Base-by-base conservation (phyloP, 2,329 filamentous ascomycete genomes). In the Onygena corvina region DNA sequence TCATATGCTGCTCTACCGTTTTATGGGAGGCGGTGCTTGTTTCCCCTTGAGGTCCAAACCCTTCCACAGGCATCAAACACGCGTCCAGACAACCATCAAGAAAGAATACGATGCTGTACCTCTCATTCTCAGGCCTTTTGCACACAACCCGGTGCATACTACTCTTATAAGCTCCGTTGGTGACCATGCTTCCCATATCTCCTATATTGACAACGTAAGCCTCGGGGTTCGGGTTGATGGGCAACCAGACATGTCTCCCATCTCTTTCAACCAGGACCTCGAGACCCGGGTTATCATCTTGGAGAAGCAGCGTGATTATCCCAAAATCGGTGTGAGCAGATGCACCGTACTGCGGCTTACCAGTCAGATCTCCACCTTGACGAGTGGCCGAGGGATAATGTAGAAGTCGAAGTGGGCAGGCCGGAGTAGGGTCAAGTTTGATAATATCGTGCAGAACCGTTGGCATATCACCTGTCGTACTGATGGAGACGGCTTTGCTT, bases 231-330 rank as follows among this genome's bases (percentile, higher is more conserved):
- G 71, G 72, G 11, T 64, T 59, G 1, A 73, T 70, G 49, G 65
- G 55, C 42, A 12, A 20, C 42, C 42, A 46, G 12, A 68, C 66
- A 71, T 70, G 76, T 8, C 64, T 61, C 12, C 65, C 61, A 5
- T 67, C 69, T 3, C 65, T 53, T 20, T 62, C 59, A 50, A 76
- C 69, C 49, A 73, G 67, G 2, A 77, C 72, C 54, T 79, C 68
- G 1, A 79, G 65, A 0, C 75, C 76, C 23, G 69, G 68, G 3
- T 69, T 63, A 1, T 63, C 61, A 52, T 75, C 74, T 56, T 77
- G 74, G 2, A 77, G 66, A 9, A 78, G 67, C 23, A 78, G 64
- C 0, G 76, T 78, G 46, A 78, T 71, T 45, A 70, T 69, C 21
- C 74, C 73, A 53, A 74, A 77, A 57, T 76, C 75, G 1, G 72